Evolutionary conservation across 31 red algal species (phyloP).

Genomic region (Endocladia muricata): DNA sequence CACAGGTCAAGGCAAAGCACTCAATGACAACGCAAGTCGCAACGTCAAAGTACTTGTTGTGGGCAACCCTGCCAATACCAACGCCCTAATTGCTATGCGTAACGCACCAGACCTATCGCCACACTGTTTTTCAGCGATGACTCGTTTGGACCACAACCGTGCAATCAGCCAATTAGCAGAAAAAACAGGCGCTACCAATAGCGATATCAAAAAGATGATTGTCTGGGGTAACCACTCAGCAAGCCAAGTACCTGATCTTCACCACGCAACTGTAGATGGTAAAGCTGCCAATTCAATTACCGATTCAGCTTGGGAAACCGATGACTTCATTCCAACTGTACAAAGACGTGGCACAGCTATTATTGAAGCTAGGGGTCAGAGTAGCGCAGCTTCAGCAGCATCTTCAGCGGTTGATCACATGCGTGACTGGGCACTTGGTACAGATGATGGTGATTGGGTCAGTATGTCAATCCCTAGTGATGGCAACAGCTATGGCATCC

Average conservation of each 20-base stretch:
- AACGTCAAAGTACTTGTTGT: constrained; percentile 89
- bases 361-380: constrained; percentile 88
- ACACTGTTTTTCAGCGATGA: constrained; percentile 91
- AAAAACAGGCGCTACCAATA: constrained; percentile 71
- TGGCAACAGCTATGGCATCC: constrained; percentile 80
- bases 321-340: constrained; percentile 88
- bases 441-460: constrained; percentile 73
- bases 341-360: constrained; percentile 95
- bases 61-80: constrained; percentile 96
- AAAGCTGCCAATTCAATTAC: constrained; percentile 77
- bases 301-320: constrained; percentile 82
- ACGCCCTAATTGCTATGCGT: constrained; percentile 81
- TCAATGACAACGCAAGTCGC: constrained; percentile 61
- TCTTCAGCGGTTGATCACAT: constrained; percentile 84
- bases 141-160: constrained; percentile 91
- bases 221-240: constrained; percentile 99
- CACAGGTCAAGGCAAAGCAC: constrained; percentile 87
- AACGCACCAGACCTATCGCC: constrained; percentile 90
- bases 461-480: constrained; percentile 74
- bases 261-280: constrained; percentile 76
- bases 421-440: constrained; percentile 76
- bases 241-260: constrained; percentile 91
- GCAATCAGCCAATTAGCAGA: constrained; percentile 74
- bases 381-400: constrained; percentile 91
- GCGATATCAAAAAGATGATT: constrained; percentile 89